These are phyloP conservation scores for Cubamyces lactineus DNA, from an alignment of 768 basidiomycete species.

Conservation along the genomic window DNA sequence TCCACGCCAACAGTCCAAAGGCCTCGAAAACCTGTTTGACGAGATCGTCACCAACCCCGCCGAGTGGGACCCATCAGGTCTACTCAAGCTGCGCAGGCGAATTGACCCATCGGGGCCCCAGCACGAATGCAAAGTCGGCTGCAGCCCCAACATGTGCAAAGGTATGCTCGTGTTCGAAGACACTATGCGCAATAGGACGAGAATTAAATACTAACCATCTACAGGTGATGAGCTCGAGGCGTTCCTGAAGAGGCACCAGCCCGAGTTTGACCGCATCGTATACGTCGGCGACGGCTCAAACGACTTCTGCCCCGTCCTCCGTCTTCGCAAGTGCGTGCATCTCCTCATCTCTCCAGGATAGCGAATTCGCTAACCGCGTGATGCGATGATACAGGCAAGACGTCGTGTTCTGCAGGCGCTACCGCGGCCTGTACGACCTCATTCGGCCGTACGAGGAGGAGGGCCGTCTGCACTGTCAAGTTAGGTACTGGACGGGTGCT, in stretches of 20 bases:
- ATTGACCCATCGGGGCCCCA: conserved; percentile 78
- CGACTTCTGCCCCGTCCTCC: conserved; percentile 92
- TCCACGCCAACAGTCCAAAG: conserved; percentile 59
- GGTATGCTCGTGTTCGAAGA: conserved; percentile 43
- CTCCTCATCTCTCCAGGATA: not conserved
- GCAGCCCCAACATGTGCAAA: conserved; percentile 98
- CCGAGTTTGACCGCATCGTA: conserved; percentile 73
- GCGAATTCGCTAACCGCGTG: no score
- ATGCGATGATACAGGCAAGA: conserved; percentile 65
- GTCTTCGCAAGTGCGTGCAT: conserved; percentile 65
- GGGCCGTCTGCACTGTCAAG: conserved; percentile 67
- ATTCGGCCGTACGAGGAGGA: conserved; percentile 71
- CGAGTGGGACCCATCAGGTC: conserved; percentile 69
- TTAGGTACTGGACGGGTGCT: conserved; percentile 89
- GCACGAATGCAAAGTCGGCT: conserved; percentile 85
- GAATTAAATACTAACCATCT: not conserved
- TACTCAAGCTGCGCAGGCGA: conserved; percentile 75
- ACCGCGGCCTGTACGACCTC: conserved; percentile 77
- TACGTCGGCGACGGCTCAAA: conserved; percentile 96
- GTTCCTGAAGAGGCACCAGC: conserved; percentile 65
- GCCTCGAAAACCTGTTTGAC: conserved; percentile 70
- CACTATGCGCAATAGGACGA: not conserved
- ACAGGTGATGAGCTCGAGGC: conserved; percentile 91
- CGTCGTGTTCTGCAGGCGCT: conserved; percentile 75
- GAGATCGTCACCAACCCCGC: conserved; percentile 95